Base-by-base conservation (phyloP, 345 rosid species). In the Pelargonium nanum region DNA sequence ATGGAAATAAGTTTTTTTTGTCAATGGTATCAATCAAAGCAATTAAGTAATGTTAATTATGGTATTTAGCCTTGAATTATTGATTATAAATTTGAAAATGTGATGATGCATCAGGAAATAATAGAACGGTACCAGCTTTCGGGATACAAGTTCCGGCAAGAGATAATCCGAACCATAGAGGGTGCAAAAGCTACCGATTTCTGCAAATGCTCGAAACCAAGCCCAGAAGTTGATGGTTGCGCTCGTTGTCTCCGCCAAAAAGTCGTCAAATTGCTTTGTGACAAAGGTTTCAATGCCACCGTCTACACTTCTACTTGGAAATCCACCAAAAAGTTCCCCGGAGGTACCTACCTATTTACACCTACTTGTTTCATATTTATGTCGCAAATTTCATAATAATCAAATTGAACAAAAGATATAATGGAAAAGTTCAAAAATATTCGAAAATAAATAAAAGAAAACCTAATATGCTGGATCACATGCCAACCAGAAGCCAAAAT, bases 291-390 rank as follows among this genome's bases (percentile, higher is more conserved):
- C 54, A 58, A 61, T 44, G 80, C 82, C 4, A 45, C 64, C 25
- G 71, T 75, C 3, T 75, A 78, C 21, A 65, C 72, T 1, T 80
- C 85, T 0, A 61, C 56, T 61, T 80, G 85, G 85, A 77, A 75
- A 9, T 55, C 48, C 67, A 77, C 85, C 24, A 68, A 56, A 5
- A 71, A 77, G 20, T 16, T 63, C 28, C 85, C 81, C 0, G 85
- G 75, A 70, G 84, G 84, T 80, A 69, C 16, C 5, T 15, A 48
- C 19, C n/a, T n/a, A n/a, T n/a, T n/a, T n/a, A n/a, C n/a, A n/a
- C n/a, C n/a, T n/a, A n/a, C n/a, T n/a, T n/a, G n/a, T n/a, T n/a
- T n/a, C n/a, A n/a, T n/a, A n/a, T n/a, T n/a, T n/a, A n/a, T n/a
- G n/a, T n/a, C n/a, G n/a, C n/a, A n/a, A n/a, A n/a, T n/a, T n/a